Evolutionary conservation across 2,329 filamentous ascomycete species (phyloP).

Genomic region (Colletotrichum echinochloae): DNA sequence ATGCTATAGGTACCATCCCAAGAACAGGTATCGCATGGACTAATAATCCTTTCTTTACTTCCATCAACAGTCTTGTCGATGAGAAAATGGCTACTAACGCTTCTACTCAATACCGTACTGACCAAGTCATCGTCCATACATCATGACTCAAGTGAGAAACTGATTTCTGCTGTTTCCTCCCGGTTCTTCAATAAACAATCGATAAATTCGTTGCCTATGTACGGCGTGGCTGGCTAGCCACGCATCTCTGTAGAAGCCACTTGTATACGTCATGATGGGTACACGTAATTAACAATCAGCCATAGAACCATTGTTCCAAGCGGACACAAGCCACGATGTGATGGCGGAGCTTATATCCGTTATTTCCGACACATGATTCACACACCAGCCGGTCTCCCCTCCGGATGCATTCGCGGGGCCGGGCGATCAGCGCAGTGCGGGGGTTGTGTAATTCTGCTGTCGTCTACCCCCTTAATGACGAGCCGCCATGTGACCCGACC

Average conservation of each 20-base stretch:
- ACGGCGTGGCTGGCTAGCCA: background rate
- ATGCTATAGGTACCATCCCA: no score
- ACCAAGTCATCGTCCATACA: no score
- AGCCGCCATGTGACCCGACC: conserved; percentile 32
- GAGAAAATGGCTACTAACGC: no score
- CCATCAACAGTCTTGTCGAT: no score
- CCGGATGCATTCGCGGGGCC: conserved; percentile 1
- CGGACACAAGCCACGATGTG: background rate
- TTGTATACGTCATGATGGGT: background rate
- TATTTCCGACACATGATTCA: conserved; percentile 1
- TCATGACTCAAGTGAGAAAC: no score
- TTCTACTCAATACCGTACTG: no score
- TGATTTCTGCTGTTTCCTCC: no score
- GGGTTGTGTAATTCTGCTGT: conserved; percentile 21
- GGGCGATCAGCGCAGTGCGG: conserved; percentile 25
- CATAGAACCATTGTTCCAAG: background rate
- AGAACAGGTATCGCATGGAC: no score
- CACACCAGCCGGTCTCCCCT: background rate
- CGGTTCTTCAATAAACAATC: no score
- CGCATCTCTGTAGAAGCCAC: background rate
- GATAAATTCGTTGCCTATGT: no score
- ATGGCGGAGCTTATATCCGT: conserved; percentile 1
- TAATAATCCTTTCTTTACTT: no score
- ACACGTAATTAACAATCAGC: no score
- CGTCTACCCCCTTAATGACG: conserved; percentile 10